Base-by-base conservation (phyloP, 2,329 filamentous ascomycete genomes). In the Hypomyces rosellus region DNA sequence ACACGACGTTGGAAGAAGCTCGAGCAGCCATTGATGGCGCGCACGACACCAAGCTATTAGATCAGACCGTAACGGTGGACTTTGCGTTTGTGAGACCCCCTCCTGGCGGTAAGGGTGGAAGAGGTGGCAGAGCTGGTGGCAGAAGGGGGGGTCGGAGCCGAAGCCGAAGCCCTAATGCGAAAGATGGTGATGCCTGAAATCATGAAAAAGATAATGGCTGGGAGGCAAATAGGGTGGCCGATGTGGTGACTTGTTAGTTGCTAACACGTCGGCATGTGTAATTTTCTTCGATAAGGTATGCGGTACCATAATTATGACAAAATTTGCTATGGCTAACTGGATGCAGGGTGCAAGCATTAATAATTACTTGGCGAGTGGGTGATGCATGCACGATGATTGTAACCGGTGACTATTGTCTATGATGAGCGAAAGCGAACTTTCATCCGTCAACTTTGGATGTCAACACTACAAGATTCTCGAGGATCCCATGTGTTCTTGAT, bases 31-130 rank as follows among this genome's bases (percentile, higher is more conserved):
- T 93, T 62, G 84, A 89, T 65, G 85, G 83, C 60, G 85, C 86
- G n/a, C 80, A 93, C 67, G 75, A 82, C 55, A 82, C 84, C 39
- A 88, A 91, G 68, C 73, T 93, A 50, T 78, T 93, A 41, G 88
- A 93, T 60, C 88, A 93, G 75, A 89, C 85, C 7, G 78, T 93
- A 56, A 73, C 79, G 52, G 88, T 92, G 54, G 88, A 93, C 70
- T 93, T 90, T 69, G 89, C 88, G 1, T 93, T 93, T 65, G 88
- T 93, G 52, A 75, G 88, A 45, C 88, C 88, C 51, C 88, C 88
- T 14, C 86, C 84, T 9, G 15, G 74, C 8, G 77, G 74, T 50
- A 69, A 71, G 45, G 67, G 65, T 3, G 69, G 67, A 1, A 63
- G 67, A 1, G 63, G 65, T 9, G 66, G 70, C 33, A 65, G 59